Conservation (phyloP, 2,329 filamentous ascomycete species). For the Fusarium metavorans region DNA sequence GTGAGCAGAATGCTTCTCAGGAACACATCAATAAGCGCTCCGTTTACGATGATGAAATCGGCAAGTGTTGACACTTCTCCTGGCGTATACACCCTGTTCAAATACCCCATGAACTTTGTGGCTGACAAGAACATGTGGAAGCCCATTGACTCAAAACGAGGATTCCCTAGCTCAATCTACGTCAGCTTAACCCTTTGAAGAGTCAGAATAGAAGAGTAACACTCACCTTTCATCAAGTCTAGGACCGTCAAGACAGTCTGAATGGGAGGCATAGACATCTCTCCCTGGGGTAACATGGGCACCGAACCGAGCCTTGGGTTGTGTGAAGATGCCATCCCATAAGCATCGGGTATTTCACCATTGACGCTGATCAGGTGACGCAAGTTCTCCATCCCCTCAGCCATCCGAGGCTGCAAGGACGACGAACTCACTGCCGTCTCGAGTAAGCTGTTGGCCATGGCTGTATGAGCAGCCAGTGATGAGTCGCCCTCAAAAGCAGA, state of each 20-base stretch:
- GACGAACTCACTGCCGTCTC: not conserved
- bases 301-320: not conserved
- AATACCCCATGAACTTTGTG: not conserved
- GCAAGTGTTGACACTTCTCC: not conserved
- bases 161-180: not conserved
- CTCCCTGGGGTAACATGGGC: not conserved
- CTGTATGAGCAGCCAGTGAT: not conserved
- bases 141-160: constrained; percentile 1
- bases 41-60: constrained; percentile 1
- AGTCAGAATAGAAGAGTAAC: not conserved
- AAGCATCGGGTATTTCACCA: constrained; percentile 1
- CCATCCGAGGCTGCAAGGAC: not conserved
- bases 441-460: not conserved
- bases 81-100: not conserved
- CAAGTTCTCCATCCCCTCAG: not conserved
- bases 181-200: not conserved
- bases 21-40: not conserved
- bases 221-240: not conserved
- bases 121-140: constrained; percentile 4
- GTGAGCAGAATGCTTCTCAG: not conserved
- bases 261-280: not conserved
- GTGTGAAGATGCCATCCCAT: not conserved
- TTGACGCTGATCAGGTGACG: not conserved
- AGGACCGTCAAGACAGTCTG: not conserved
- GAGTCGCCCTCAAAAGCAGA: constrained; percentile 7